Evolutionary conservation across 176 grass and related monocot species (phyloP).

Genomic region (Canna indica): DNA sequence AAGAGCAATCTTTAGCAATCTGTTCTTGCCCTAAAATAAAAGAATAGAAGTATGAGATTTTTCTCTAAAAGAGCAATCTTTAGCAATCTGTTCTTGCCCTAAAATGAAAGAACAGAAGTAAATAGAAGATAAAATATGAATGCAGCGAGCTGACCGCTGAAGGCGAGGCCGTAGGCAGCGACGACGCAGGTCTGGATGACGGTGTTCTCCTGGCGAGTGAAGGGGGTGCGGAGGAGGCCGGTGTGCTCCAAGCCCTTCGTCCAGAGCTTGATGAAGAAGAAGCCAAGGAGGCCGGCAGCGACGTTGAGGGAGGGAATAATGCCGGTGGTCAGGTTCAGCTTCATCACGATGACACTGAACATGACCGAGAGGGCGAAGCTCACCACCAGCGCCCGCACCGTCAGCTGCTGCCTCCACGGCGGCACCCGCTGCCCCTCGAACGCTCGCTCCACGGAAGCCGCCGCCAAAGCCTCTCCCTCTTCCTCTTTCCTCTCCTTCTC

Average conservation of each 20-base stretch:
- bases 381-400: slow-evolving; percentile 51
- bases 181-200: slow-evolving; percentile 34
- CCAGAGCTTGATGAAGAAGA: slow-evolving; percentile 51
- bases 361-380: slow-evolving; percentile 38
- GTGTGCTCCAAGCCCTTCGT: slow-evolving; percentile 29
- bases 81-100: too few relatives aligned
- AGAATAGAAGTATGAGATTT: too few relatives aligned
- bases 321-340: slow-evolving; percentile 75
- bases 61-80: too few relatives aligned
- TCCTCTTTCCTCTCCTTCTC: not conserved
- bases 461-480: not conserved
- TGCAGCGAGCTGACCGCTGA: slow-evolving; percentile 8
- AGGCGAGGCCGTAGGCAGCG: slow-evolving; percentile 24
- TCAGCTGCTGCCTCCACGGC: slow-evolving; percentile 56
- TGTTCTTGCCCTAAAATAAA: too few relatives aligned
- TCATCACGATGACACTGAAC: slow-evolving; percentile 71
- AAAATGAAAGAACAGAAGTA: too few relatives aligned
- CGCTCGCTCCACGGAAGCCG: slow-evolving; percentile 33
- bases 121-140: not conserved
- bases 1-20: too few relatives aligned
- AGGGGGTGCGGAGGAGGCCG: slow-evolving; percentile 24
- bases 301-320: slow-evolving; percentile 84
- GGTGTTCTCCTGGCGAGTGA: slow-evolving; percentile 36
- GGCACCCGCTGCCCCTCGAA: slow-evolving; percentile 46
- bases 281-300: slow-evolving; percentile 52